A percentile compares a stretch with the other conserved stretches of the same genome.
These are phyloP conservation scores for Solanum ahanhuiri DNA, from an alignment of 257 asterid genomes.

Conservation along the genomic window DNA sequence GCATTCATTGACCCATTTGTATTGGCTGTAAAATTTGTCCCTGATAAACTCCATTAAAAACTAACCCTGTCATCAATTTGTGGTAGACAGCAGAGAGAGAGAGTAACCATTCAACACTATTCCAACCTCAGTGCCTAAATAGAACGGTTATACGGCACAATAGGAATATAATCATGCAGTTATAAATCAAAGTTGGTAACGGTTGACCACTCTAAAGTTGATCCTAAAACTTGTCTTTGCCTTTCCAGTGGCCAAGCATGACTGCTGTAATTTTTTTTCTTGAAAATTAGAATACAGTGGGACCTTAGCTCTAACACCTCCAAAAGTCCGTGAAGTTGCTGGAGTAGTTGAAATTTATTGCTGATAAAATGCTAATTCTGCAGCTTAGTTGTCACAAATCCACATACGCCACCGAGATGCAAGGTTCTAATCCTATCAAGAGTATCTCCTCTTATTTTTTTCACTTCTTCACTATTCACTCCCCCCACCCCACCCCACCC, in stretches of 20 bases:
- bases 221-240: neutral
- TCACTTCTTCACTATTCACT: neutral
- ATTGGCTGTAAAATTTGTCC: neutral
- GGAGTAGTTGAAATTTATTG: neutral
- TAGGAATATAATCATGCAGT: neutral
- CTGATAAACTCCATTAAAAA: neutral
- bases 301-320: neutral
- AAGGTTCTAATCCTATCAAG: neutral
- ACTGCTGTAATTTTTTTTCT: neutral
- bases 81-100: neutral
- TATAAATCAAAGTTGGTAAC: neutral
- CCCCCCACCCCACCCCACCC: neutral
- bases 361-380: neutral
- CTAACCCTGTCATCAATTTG: neutral
- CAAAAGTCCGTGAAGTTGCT: neutral
- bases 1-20: neutral
- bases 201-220: neutral
- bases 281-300: neutral
- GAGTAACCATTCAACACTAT: neutral
- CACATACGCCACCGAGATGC: neutral
- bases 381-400: neutral
- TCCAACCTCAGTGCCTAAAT: neutral
- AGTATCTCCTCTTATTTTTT: neutral
- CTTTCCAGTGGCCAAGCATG: neutral
- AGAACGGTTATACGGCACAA: neutral